These are phyloP conservation scores for Neocallimastix lanati DNA, from an alignment of 192 early-diverging fungal genomes.

Conservation along the genomic window DNA sequence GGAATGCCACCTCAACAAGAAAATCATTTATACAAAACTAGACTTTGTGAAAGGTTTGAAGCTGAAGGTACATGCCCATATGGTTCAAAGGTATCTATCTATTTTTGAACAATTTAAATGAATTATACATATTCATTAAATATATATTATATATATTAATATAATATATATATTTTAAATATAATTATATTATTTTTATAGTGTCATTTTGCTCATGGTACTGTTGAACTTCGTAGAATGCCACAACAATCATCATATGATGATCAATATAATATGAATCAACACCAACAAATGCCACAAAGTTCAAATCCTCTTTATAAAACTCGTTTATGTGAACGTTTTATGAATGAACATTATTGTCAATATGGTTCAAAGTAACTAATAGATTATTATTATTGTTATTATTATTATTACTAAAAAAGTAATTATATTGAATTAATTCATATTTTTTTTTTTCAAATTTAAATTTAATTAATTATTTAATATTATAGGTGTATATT, in stretches of 20 bases:
- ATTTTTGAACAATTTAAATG: too few species aligned
- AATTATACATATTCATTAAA: too few species aligned
- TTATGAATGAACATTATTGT: constrained; percentile 50
- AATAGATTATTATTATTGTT: constrained; percentile 35
- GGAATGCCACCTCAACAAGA: constrained; percentile 8
- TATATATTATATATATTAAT: too few species aligned
- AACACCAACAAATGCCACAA: constrained; percentile 14
- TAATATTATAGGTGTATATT: background rate
- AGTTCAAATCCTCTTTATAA: constrained; percentile 52
- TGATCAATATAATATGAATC: constrained; percentile 7
- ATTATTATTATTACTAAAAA: too few species aligned
- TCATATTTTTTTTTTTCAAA: too few species aligned
- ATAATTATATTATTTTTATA: constrained; percentile 2
- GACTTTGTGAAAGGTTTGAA: constrained; percentile 68
- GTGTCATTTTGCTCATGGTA: constrained; percentile 65
- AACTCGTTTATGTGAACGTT: constrained; percentile 67
- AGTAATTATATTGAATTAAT: too few species aligned
- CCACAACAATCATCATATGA: constrained; percentile 14
- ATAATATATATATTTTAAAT: too few species aligned
- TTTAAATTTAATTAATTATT: background rate
- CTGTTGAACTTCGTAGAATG: constrained; percentile 29
- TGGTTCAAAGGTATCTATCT: constrained; percentile 11
- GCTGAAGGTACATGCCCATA: constrained; percentile 56
- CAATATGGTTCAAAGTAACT: constrained; percentile 77
- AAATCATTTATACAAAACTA: constrained; percentile 73